Conservation (phyloP, 2,329 filamentous ascomycete genomes). For the Hirsutella thompsonii region DNA sequence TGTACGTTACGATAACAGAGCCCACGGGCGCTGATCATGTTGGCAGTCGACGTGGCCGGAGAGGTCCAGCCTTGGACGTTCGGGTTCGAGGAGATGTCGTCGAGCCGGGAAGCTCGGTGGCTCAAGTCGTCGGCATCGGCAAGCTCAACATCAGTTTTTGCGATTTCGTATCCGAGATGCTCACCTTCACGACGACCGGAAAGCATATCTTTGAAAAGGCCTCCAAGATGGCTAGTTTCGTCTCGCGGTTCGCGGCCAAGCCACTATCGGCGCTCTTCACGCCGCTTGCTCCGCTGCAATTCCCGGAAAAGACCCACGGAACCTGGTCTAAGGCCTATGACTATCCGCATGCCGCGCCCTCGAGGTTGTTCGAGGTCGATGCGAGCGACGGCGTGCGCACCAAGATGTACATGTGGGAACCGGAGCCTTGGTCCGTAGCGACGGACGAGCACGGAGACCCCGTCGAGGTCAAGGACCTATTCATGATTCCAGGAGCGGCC, state of each 20-base stretch:
- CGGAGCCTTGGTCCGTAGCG: conserved; percentile 23
- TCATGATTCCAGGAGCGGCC: conserved; percentile 49
- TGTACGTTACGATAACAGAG: conserved; percentile 47
- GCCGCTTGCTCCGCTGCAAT: conserved; percentile 42
- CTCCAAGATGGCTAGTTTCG: conserved; percentile 33
- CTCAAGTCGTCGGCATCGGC: conserved; percentile 32
- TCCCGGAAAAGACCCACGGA: conserved; percentile 23
- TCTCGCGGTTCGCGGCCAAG: conserved; percentile 42
- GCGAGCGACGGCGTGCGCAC: conserved; percentile 40
- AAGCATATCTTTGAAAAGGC: conserved; percentile 29
- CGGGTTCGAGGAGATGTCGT: too few species aligned
- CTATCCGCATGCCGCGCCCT: conserved; percentile 27
- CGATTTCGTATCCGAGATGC: conserved; percentile 41
- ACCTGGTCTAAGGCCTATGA: conserved; percentile 24
- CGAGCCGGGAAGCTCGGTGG: background rate
- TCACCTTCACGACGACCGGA: conserved; percentile 38
- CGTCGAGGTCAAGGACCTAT: conserved; percentile 26
- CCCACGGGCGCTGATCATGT: background rate
- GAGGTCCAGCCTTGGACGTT: too few species aligned
- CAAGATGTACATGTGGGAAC: conserved; percentile 43
- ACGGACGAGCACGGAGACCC: conserved; percentile 9
- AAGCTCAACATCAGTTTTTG: conserved; percentile 39
- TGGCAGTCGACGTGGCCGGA: too few species aligned
- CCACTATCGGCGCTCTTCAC: conserved; percentile 39
- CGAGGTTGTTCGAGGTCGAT: conserved; percentile 26